Conservation (phyloP, 2,329 filamentous ascomycete species). For the Sclerotinia glacialis region DNA sequence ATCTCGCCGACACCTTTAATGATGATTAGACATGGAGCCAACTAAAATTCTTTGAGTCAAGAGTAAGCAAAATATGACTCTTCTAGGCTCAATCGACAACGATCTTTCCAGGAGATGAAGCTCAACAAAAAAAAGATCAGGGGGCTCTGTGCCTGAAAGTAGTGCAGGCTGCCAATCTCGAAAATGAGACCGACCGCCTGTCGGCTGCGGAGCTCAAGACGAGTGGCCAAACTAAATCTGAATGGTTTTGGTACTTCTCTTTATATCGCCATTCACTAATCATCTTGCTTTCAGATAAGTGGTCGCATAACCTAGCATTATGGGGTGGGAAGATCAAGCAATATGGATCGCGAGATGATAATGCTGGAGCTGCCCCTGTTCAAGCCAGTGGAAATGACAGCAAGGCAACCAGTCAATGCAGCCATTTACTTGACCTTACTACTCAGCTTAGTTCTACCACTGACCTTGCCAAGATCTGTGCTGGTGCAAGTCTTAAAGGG, state of each 20-base stretch:
- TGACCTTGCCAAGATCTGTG: no score
- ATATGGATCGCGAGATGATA: no score
- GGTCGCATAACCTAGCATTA: no score
- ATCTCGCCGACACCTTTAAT: not conserved
- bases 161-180: not conserved
- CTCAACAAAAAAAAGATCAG: not conserved
- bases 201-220: not conserved
- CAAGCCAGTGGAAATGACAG: no score
- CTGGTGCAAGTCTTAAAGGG: no score
- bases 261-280: not conserved
- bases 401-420: no score
- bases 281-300: no score
- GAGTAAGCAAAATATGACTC: not conserved
- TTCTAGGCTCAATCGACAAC: not conserved
- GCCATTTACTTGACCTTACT: no score
- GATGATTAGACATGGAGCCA: not conserved
- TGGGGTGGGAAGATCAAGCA: not conserved
- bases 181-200: not conserved
- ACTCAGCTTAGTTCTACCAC: no score
- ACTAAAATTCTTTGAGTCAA: no score
- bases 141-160: no score
- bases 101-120: not conserved
- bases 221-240: not conserved
- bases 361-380: no score
- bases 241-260: not conserved